Evolutionary conservation across 441 rosid genomes (phyloP).

Genomic region (Pelargonium australe): DNA sequence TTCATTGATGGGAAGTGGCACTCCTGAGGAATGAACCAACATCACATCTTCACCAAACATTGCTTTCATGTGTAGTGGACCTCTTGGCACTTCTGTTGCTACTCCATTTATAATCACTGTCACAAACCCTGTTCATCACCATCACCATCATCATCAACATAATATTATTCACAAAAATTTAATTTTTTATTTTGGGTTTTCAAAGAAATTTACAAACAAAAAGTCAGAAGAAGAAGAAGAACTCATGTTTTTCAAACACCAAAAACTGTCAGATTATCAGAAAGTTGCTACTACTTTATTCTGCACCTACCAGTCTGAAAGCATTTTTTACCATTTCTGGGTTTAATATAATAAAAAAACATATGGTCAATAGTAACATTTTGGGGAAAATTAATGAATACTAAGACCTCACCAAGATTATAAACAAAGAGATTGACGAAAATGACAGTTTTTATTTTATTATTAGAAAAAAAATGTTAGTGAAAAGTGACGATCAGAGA

Average conservation of each 20-base stretch:
- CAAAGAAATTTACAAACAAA: slow-evolving; percentile 15
- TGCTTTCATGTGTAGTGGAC: slow-evolving; percentile 65
- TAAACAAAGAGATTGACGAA: no score
- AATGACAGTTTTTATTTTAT: no score
- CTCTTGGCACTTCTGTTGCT: slow-evolving; percentile 70
- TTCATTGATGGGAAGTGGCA: slow-evolving; percentile 64
- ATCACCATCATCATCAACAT: neutral
- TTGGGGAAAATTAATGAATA: no score
- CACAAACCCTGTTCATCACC: slow-evolving; percentile 40
- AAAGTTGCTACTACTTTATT: slow-evolving; percentile 27
- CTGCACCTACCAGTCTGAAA: slow-evolving; percentile 10
- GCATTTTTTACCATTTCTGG: no score
- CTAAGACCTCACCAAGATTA: no score
- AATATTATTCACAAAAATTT: no score
- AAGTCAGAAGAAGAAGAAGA: neutral
- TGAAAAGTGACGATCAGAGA: slow-evolving; percentile 5
- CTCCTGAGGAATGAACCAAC: slow-evolving; percentile 73
- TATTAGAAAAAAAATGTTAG: no score
- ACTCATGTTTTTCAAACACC: slow-evolving; percentile 11
- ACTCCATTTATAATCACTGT: slow-evolving; percentile 84
- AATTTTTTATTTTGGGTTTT: neutral
- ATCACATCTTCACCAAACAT: slow-evolving; percentile 65
- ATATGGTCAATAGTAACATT: no score
- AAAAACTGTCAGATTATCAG: slow-evolving; percentile 19
- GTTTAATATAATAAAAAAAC: no score